These are phyloP conservation scores for Priceomyces carsonii DNA, from an alignment of 805 yeast species.

Conservation along the genomic window DNA sequence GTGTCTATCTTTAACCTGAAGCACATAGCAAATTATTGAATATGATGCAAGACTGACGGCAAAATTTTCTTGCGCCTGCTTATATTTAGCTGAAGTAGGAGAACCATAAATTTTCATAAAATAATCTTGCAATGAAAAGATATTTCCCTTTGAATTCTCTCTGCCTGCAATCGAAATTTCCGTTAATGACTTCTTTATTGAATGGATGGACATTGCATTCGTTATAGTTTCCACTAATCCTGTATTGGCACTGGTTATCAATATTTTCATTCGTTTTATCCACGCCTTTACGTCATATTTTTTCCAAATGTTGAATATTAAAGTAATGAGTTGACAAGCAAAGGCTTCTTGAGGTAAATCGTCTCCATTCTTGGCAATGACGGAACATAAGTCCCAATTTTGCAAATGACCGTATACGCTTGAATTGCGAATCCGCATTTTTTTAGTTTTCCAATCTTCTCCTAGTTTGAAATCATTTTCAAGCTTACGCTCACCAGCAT, in stretches of 20 bases:
- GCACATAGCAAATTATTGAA: slow-evolving; percentile 82
- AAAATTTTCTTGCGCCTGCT: slow-evolving; percentile 80
- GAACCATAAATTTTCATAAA: slow-evolving; percentile 76
- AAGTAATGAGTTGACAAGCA: slow-evolving; percentile 90
- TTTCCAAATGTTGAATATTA: slow-evolving; percentile 85
- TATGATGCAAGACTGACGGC: slow-evolving; percentile 87
- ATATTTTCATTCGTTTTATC: slow-evolving; percentile 91
- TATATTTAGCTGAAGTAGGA: slow-evolving; percentile 52
- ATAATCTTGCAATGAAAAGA: slow-evolving; percentile 77
- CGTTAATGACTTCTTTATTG: slow-evolving; percentile 89
- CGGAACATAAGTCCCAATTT: slow-evolving; percentile 94
- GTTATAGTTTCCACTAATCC: slow-evolving; percentile 96
- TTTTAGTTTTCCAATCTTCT: slow-evolving; percentile 90
- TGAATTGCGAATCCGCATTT: slow-evolving; percentile 72
- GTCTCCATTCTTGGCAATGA: slow-evolving; percentile 94
- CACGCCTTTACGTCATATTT: slow-evolving; percentile 69
- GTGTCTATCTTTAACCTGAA: slow-evolving; percentile 95
- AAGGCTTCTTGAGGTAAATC: slow-evolving; percentile 96
- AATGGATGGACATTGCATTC: slow-evolving; percentile 90
- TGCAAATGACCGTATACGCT: slow-evolving; percentile 83
- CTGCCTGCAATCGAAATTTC: slow-evolving; percentile 67
- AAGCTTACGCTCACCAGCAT: slow-evolving; percentile 80
- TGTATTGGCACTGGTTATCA: slow-evolving; percentile 85
- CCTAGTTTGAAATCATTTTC: slow-evolving; percentile 93
- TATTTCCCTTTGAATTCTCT: slow-evolving; percentile 66